Percentiles rank a stretch among this genome's conserved stretches.
phyloP scores from a whole-genome alignment of 2,329 filamentous ascomycete genomes.

The Dothideomycetidae sp. region DNA sequence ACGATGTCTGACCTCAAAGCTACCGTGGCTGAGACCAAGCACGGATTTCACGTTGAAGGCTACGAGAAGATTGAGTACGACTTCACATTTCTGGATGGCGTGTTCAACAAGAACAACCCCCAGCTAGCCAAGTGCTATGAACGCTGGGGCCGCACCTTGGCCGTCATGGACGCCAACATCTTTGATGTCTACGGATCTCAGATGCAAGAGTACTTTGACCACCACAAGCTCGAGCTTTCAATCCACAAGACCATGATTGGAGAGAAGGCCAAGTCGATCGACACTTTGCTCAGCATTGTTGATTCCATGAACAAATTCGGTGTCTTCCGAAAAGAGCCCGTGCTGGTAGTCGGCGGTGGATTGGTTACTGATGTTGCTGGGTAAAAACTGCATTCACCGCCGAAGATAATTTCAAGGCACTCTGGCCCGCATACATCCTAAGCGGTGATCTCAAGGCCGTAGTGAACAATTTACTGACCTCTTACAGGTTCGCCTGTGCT shows the following conservation, averaged over 20 bases:
- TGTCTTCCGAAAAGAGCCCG: conserved; percentile 52
- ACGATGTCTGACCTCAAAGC: conserved; percentile 58
- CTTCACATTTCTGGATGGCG: conserved; percentile 56
- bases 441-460: conserved; percentile 13
- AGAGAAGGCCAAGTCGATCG: conserved; percentile 60
- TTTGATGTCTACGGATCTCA: conserved; percentile 51
- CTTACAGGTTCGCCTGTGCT: conserved; percentile 50
- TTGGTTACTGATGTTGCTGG: conserved; percentile 62
- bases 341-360: conserved; percentile 52
- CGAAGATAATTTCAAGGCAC: conserved; percentile 34
- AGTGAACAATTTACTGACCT: conserved; percentile 17
- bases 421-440: conserved; percentile 30
- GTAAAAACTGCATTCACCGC: conserved; percentile 35
- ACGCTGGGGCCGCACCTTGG: conserved; percentile 50
- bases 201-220: conserved; percentile 53
- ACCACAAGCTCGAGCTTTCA: conserved; percentile 46
- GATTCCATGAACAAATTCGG: conserved; percentile 64
- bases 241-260: conserved; percentile 62
- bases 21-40: conserved; percentile 44
- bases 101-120: conserved; percentile 47
- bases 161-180: conserved; percentile 59
- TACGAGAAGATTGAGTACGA: conserved; percentile 67
- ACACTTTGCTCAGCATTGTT: conserved; percentile 53
- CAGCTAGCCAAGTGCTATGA: conserved; percentile 52
- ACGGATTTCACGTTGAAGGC: conserved; percentile 56